Conservation (phyloP, 1,284 basidiomycete genomes). For the Heterobasidion parviporum region DNA sequence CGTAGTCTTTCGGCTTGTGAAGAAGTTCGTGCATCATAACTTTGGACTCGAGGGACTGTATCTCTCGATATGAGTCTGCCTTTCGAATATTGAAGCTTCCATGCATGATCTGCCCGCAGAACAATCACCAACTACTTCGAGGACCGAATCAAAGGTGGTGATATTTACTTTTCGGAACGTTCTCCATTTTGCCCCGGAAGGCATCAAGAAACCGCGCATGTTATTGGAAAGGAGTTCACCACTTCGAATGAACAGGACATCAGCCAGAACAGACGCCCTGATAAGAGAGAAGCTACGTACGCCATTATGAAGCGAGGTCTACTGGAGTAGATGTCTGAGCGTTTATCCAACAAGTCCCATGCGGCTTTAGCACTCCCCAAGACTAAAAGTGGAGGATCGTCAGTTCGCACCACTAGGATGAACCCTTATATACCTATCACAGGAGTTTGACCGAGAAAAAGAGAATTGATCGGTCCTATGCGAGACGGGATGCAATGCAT, state of each 20-base stretch:
- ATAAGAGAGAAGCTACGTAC: conserved; percentile 10
- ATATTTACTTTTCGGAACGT: conserved; percentile 37
- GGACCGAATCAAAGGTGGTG: too few relatives aligned
- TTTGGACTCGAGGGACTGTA: conserved; percentile 43
- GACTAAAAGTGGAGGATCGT: conserved; percentile 17
- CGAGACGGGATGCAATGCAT: neutral
- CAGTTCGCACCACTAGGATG: too few relatives aligned
- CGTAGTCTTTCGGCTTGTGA: conserved; percentile 31
- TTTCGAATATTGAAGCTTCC: conserved; percentile 31
- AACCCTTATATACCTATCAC: conserved; percentile 26
- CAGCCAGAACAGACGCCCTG: neutral
- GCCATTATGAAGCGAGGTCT: conserved; percentile 42
- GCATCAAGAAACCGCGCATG: conserved; percentile 40
- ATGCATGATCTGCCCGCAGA: conserved; percentile 32
- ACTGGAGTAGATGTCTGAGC: conserved; percentile 42
- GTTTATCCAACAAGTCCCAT: conserved; percentile 46
- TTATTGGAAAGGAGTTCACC: conserved; percentile 42
- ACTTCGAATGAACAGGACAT: conserved; percentile 13
- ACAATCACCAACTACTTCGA: neutral
- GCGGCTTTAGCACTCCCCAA: conserved; percentile 41
- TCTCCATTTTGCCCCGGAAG: conserved; percentile 38
- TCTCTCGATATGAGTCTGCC: conserved; percentile 35
- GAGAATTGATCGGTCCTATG: conserved; percentile 41
- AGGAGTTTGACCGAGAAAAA: conserved; percentile 44
- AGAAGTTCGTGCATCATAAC: conserved; percentile 34